These are phyloP conservation scores for Termitomyces titanicus DNA, from an alignment of 768 basidiomycete genomes.

Conservation along the genomic window DNA sequence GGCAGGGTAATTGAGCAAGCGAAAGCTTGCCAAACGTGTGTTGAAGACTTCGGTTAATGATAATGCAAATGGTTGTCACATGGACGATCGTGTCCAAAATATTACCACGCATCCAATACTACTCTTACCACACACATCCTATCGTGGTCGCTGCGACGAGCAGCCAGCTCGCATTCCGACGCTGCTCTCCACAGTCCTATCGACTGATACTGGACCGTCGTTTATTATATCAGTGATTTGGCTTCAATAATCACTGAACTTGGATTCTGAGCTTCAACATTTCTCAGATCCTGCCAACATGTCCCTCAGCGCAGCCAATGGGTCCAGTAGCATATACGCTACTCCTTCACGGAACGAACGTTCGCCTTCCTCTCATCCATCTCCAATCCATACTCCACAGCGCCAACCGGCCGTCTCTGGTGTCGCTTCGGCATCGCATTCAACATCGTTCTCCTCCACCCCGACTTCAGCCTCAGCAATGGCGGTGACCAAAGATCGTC, in stretches of 20 bases:
- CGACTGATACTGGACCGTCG: neutral
- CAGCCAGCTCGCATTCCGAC: slow-evolving; percentile 5
- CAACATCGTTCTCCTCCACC: slow-evolving; percentile 13
- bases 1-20: too few relatives aligned
- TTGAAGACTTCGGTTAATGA: too few relatives aligned
- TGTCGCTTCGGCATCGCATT: slow-evolving; percentile 10
- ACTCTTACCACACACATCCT: neutral
- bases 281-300: slow-evolving; percentile 14
- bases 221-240: slow-evolving; percentile 3
- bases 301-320: slow-evolving; percentile 14
- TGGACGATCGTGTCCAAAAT: slow-evolving; percentile 6
- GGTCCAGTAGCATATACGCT: slow-evolving; percentile 17
- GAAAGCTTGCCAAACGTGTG: too few relatives aligned
- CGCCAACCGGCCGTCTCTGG: slow-evolving; percentile 9
- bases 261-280: slow-evolving; percentile 11
- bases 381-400: slow-evolving; percentile 26
- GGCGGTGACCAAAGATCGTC: slow-evolving; percentile 16
- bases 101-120: slow-evolving; percentile 13
- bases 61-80: too few relatives aligned
- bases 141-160: slow-evolving; percentile 7
- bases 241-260: slow-evolving; percentile 5
- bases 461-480: slow-evolving; percentile 7
- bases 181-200: neutral
- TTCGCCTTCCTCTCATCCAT: slow-evolving; percentile 28
- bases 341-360: slow-evolving; percentile 33